Evolutionary conservation across 1,284 basidiomycete species (phyloP).

Genomic region (Apiotrichum laibachii): DNA sequence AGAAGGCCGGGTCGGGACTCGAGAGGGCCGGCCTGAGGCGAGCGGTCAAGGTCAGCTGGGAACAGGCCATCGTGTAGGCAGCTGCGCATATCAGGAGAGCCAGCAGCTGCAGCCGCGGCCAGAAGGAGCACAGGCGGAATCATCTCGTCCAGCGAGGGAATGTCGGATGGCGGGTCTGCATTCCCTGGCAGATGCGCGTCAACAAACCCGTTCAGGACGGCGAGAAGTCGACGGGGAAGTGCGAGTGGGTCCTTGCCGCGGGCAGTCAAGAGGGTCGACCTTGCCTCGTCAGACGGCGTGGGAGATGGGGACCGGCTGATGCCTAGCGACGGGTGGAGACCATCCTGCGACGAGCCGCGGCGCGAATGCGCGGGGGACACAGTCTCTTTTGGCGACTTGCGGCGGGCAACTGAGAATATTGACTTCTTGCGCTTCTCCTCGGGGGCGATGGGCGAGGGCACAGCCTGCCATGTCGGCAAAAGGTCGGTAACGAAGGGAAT

Average conservation of each 20-base stretch:
- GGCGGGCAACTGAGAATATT: background rate
- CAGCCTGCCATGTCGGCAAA: constrained; percentile 34
- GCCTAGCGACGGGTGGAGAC: background rate
- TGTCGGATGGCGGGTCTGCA: constrained; percentile 26
- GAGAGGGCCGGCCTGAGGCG: constrained; percentile 57
- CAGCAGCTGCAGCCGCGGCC: constrained; percentile 65
- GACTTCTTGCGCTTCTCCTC: constrained; percentile 4
- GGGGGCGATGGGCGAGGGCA: background rate
- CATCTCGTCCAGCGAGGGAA: constrained; percentile 65
- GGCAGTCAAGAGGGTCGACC: background rate
- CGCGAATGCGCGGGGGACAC: constrained; percentile 1
- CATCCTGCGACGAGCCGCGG: background rate
- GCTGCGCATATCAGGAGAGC: constrained; percentile 59
- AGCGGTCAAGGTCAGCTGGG: constrained; percentile 73
- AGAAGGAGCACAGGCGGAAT: constrained; percentile 71
- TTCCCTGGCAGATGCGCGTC: constrained; percentile 29
- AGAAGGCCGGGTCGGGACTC: constrained; percentile 69
- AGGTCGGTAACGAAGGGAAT: constrained; percentile 36
- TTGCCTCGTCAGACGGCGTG: constrained; percentile 3
- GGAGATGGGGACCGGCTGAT: constrained; percentile 16
- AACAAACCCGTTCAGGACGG: constrained; percentile 32
- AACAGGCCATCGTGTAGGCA: constrained; percentile 65
- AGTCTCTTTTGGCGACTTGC: background rate
- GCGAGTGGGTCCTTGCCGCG: constrained; percentile 21
- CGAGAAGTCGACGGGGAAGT: constrained; percentile 28